A percentile compares a stretch with the other conserved stretches of the same genome.
phyloP scores from a whole-genome alignment of 2,329 filamentous ascomycete genomes.

The Colletotrichum scovillei region DNA sequence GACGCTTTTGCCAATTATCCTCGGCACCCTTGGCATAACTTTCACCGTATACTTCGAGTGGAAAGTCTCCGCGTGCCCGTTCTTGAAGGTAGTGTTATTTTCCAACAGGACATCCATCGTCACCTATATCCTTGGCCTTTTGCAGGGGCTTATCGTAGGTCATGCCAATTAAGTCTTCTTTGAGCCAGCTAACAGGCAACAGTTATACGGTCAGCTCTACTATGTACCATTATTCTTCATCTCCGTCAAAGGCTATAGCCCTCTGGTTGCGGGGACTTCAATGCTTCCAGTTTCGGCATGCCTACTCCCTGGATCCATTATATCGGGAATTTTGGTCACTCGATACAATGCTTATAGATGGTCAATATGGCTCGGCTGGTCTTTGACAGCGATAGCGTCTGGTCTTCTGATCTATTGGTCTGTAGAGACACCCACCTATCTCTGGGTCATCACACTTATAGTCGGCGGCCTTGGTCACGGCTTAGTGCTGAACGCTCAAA shows the following conservation, averaged over 20 bases:
- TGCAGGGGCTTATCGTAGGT: conserved; percentile 48
- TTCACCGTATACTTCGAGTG: conserved; percentile 51
- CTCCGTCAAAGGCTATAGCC: conserved; percentile 44
- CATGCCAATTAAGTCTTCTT: background rate
- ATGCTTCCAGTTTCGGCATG: conserved; percentile 46
- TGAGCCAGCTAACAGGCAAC: background rate
- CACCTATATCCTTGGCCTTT: conserved; percentile 44
- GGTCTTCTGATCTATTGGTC: conserved; percentile 36
- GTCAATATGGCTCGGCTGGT: conserved; percentile 51
- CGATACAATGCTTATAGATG: conserved; percentile 48
- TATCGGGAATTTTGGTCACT: conserved; percentile 44
- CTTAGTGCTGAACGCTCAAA: conserved; percentile 38
- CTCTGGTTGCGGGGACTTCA: conserved; percentile 46
- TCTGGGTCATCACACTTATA: conserved; percentile 28
- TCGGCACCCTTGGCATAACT: conserved; percentile 53
- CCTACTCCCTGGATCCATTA: conserved; percentile 45
- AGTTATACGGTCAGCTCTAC: conserved; percentile 46
- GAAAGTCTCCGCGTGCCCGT: conserved; percentile 43
- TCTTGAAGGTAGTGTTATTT: conserved; percentile 46
- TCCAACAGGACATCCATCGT: conserved; percentile 41
- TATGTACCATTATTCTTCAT: conserved; percentile 52
- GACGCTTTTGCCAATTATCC: conserved; percentile 55
- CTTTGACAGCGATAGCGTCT: conserved; percentile 28
- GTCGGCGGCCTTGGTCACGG: conserved; percentile 37
- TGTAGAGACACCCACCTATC: conserved; percentile 13